These are phyloP conservation scores for Grosmannia serpens DNA, from an alignment of 2,329 filamentous ascomycete species.

Conservation along the genomic window DNA sequence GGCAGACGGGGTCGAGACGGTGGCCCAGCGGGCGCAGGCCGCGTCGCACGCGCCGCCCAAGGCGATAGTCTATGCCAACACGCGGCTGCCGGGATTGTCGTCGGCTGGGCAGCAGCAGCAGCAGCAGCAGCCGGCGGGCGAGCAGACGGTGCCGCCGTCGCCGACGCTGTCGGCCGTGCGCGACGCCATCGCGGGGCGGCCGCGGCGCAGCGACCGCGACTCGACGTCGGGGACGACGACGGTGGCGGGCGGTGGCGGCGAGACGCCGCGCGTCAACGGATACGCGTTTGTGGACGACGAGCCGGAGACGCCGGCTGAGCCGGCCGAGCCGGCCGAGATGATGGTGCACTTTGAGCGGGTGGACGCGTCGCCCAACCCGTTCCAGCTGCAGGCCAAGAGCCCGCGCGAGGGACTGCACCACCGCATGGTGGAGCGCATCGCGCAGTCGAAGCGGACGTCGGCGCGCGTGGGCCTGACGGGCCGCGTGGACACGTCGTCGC, in stretches of 20 bases:
- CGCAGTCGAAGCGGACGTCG: slow-evolving; percentile 56
- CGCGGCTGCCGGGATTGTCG: slow-evolving; percentile 51
- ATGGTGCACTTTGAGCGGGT: slow-evolving; percentile 46
- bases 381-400: slow-evolving; percentile 64
- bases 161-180: slow-evolving; percentile 76
- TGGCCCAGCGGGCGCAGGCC: slow-evolving; percentile 56
- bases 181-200: slow-evolving; percentile 69
- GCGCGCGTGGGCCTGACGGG: slow-evolving; percentile 48
- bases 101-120: slow-evolving; percentile 11
- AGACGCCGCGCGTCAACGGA: slow-evolving; percentile 85
- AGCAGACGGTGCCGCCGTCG: slow-evolving; percentile 46
- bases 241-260: slow-evolving; percentile 41
- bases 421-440: slow-evolving; percentile 73
- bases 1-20: slow-evolving; percentile 48
- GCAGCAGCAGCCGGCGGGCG: slow-evolving; percentile 6
- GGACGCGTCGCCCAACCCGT: slow-evolving; percentile 62
- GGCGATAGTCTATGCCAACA: slow-evolving; percentile 71
- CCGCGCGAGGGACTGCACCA: slow-evolving; percentile 73
- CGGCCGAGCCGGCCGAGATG: slow-evolving; percentile 15
- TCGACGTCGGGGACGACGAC: slow-evolving; percentile 19
- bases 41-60: slow-evolving; percentile 66
- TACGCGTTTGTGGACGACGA: slow-evolving; percentile 91
- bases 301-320: slow-evolving; percentile 29
- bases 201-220: slow-evolving; percentile 51
- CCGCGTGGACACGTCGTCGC: slow-evolving; percentile 34